Percentiles rank a stretch among this genome's conserved stretches.
These are phyloP conservation scores for Dichotomopilus funicola DNA, from an alignment of 2,329 filamentous ascomycete genomes.

Conservation along the genomic window DNA sequence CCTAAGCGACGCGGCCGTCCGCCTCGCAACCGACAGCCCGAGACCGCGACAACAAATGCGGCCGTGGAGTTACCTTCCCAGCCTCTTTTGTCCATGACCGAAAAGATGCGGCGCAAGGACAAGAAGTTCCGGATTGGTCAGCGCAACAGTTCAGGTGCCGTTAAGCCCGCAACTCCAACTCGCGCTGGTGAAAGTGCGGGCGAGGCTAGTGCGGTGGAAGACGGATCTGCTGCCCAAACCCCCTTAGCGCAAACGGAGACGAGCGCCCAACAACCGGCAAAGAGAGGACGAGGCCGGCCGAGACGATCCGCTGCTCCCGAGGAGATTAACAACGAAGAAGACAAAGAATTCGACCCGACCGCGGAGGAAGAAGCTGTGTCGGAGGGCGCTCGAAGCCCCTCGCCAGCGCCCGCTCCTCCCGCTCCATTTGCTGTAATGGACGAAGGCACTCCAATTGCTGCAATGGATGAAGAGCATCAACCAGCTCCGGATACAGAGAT, in stretches of 20 bases:
- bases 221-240: no score
- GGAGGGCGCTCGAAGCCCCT: slow-evolving; percentile 12
- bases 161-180: background rate
- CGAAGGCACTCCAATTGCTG: no score
- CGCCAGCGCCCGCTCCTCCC: slow-evolving; percentile 2
- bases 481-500: background rate
- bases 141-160: slow-evolving; percentile 25
- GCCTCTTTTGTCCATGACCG: slow-evolving; percentile 48
- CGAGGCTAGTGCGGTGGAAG: background rate
- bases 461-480: background rate
- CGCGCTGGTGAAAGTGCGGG: background rate
- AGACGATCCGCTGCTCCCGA: background rate
- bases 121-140: slow-evolving; percentile 47
- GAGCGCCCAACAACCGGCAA: background rate
- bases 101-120: slow-evolving; percentile 49
- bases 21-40: slow-evolving; percentile 19
- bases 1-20: slow-evolving; percentile 32
- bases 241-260: background rate
- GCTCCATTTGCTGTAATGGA: no score
- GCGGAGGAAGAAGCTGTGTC: slow-evolving; percentile 22
- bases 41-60: background rate
- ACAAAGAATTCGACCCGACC: slow-evolving; percentile 19
- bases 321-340: slow-evolving; percentile 12
- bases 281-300: background rate
- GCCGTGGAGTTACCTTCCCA: slow-evolving; percentile 16